Base-by-base conservation (phyloP, 2,329 filamentous ascomycete species). In the Aurifilum marmelostoma region DNA sequence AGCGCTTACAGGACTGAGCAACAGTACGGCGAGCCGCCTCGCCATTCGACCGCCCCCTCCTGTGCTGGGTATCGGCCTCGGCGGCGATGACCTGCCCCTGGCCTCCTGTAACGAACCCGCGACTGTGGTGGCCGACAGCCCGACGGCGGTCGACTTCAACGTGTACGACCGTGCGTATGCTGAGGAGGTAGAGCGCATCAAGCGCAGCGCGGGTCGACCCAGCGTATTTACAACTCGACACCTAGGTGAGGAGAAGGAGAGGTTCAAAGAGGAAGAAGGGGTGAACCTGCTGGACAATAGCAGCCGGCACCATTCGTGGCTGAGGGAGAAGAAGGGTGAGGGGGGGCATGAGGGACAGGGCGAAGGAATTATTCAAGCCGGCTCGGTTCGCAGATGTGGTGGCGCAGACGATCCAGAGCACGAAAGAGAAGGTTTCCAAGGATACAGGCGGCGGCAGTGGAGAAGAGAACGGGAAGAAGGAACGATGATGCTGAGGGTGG, bases 131-230 rank as follows among this genome's bases (percentile, higher is more conserved):
- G 92, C 92, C 39, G 94, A 97, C 79, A 97, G 92, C 1, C 95
- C 95, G 2, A 91, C 91, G 0, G 91, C 90, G 1, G 92, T 92
- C 7, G 93, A 97, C 70, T 93, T 93, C 74, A 90, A 96, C 76
- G 91, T 98, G 69, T 97, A 97, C 78, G 93, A 97, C 77, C 88
- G 87, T 0, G 95, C 95, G 0, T 97, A 97, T 77, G 89, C 92
- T 75, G 88, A 92, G 71, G 93, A 97, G 80, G 87, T 96, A 37
- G 87, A 91, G 69, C 87, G 90, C 21, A 95, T 97, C 74, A 81
- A 79, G 69, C 59, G 73, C 75, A 81, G 78, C 65, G 74, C 73
- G 47, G 77, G 76, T 24, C 71, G 69, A 27, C 80, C 82, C 18
- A 79, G 80, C 18, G 78, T 87, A 63, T 88, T 85, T 72, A 76